Percentiles rank a stretch among this genome's conserved stretches.
phyloP scores from a whole-genome alignment of 768 basidiomycete genomes.

The Podaxis sp. region DNA sequence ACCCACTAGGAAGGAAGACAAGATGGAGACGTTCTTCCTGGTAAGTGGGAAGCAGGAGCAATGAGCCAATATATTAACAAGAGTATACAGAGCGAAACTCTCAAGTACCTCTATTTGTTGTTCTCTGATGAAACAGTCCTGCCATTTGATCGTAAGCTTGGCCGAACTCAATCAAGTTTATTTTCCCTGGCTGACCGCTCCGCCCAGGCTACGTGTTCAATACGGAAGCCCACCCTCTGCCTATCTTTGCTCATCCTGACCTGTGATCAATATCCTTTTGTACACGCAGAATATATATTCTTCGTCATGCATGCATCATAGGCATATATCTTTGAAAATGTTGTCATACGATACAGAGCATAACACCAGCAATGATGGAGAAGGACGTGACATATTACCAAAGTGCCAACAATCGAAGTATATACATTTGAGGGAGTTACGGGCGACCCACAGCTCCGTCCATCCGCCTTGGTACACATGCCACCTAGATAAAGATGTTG shows the following conservation, averaged over 20 bases:
- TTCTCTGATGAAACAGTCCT: constrained; percentile 76
- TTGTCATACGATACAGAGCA: constrained; percentile 12
- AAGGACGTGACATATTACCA: not conserved
- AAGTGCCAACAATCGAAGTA: constrained; percentile 3
- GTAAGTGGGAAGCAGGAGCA: constrained; percentile 38
- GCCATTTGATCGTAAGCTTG: constrained; percentile 66
- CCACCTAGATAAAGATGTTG: constrained; percentile 16
- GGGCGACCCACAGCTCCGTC: not conserved
- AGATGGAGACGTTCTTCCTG: constrained; percentile 96
- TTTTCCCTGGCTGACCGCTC: not conserved
- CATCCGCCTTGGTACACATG: constrained; percentile 16
- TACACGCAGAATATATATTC: not conserved
- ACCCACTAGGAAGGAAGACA: constrained; percentile 69
- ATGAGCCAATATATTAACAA: not conserved
- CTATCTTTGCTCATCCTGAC: constrained; percentile 51
- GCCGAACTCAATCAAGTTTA: not conserved
- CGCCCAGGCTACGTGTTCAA: constrained; percentile 82
- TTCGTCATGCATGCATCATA: constrained; percentile 9
- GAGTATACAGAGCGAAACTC: constrained; percentile 69
- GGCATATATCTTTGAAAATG: constrained; percentile 2
- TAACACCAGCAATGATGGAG: not conserved
- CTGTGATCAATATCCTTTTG: not conserved
- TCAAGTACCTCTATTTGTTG: constrained; percentile 88
- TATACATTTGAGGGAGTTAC: not conserved
- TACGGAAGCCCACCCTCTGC: constrained; percentile 71